These are phyloP conservation scores for Fusarium sarcochroum DNA, from an alignment of 2,329 filamentous ascomycete genomes.

Conservation along the genomic window DNA sequence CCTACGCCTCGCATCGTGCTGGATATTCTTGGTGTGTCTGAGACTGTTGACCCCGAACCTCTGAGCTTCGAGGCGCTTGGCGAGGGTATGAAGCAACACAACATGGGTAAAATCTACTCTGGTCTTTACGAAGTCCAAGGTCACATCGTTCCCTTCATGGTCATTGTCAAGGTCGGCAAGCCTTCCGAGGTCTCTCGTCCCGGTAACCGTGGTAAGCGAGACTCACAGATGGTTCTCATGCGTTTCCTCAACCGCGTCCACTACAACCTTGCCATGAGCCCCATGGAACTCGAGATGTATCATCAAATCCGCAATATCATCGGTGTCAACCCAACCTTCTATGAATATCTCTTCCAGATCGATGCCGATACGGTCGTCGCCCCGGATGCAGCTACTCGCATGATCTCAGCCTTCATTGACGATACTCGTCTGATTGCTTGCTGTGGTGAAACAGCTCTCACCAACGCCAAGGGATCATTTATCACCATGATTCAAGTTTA, in stretches of 20 bases:
- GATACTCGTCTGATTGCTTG: slow-evolving; percentile 94
- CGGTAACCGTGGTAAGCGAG: slow-evolving; percentile 98
- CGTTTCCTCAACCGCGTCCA: slow-evolving; percentile 99
- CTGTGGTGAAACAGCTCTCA: slow-evolving; percentile 94
- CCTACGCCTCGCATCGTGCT: slow-evolving; percentile 96
- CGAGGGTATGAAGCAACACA: slow-evolving; percentile 97
- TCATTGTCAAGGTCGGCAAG: slow-evolving; percentile 97
- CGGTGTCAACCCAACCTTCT: slow-evolving; percentile 97
- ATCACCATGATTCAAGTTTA: slow-evolving; percentile 99
- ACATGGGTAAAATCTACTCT: slow-evolving; percentile 99
- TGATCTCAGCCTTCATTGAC: slow-evolving; percentile 90
- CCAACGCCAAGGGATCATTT: slow-evolving; percentile 92
- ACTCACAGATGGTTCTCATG: slow-evolving; percentile 99
- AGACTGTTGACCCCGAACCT: slow-evolving; percentile 93
- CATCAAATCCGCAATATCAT: slow-evolving; percentile 99
- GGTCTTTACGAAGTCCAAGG: slow-evolving; percentile 98
- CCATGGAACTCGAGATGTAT: slow-evolving; percentile 97
- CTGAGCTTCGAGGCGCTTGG: slow-evolving; percentile 97
- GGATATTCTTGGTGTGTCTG: slow-evolving; percentile 95
- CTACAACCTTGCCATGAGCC: slow-evolving; percentile 96
- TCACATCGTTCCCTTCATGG: slow-evolving; percentile 97
- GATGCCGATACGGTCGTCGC: slow-evolving; percentile 97
- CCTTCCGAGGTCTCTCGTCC: slow-evolving; percentile 95
- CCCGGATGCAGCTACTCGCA: slow-evolving; percentile 88
- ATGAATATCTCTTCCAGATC: slow-evolving; percentile 96